Base-by-base conservation (phyloP, 1,139 yeast genomes). In the Protomyces inundatus region DNA sequence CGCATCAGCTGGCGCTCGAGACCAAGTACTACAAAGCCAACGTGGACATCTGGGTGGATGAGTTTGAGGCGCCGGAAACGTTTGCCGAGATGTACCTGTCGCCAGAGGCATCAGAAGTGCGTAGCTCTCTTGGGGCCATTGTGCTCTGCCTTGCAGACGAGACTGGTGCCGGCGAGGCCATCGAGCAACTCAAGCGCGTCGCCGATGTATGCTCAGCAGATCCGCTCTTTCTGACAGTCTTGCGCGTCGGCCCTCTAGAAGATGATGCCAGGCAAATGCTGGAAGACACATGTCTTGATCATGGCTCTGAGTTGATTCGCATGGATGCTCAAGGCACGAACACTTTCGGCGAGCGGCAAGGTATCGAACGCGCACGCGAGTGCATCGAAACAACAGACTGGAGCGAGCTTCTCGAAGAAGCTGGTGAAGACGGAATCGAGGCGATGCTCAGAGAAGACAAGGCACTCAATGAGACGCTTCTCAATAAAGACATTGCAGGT, bases 11-110 rank as follows among this genome's bases (percentile, higher is more conserved):
- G 14, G 23, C 40, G 37, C n/a, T 66, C 45, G 39, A 54, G 32
- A 66, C 54, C 33, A 30, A 45, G 34, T 66, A 66, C 55, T 66
- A 65, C 48, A 39, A 55, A 37, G 60, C 60, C 4, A 37, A 30
- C 7, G 55, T 66, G 14, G 65, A 55, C 10, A 54, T 66, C 30
- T 66, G 67, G 67, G 36, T 66, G 16, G 67, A 66, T 23, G 67
- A 66, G 45, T 33, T 40, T 6, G 51, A 37, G 14, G 48, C 46
- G 16, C 51, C 48, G 4, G 55, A 60, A 4, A 34, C 37, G 40
- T 61, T 61, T 14, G 34, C 54, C 5, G 53, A 50, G 5, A 35
- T 54, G 14, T 66, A 64, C 54, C 39, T 50, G 7, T 60, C 65
- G 6, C 64, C 55, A 1, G 67, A 66, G 39, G 67, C 67, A n/a